phyloP scores from a whole-genome alignment of 139 green algal species.

The Chlorella sp. region DNA sequence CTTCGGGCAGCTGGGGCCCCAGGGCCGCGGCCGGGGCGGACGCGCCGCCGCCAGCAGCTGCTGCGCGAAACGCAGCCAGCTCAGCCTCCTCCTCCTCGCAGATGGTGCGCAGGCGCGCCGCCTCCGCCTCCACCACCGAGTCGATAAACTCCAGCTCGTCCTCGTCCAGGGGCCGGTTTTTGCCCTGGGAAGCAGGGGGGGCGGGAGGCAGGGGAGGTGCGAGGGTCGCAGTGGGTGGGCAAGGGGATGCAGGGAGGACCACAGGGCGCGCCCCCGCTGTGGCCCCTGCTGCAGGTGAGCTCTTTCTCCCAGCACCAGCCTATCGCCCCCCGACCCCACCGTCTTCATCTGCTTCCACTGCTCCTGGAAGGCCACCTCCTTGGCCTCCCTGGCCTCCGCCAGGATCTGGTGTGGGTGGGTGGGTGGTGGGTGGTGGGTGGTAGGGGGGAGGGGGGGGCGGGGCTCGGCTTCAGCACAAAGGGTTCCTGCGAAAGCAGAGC shows the following conservation, averaged over 20 bases:
- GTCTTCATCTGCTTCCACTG: constrained; percentile 84
- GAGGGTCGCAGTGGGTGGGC: background rate
- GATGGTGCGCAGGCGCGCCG: constrained; percentile 10
- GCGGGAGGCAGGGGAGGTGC: background rate
- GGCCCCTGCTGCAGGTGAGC: too few relatives aligned
- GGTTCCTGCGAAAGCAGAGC: background rate
- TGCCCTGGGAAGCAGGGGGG: constrained; percentile 50
- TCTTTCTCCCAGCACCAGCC: background rate
- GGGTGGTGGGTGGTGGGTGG: too few relatives aligned
- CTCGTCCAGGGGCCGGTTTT: constrained; percentile 83
- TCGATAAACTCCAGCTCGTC: constrained; percentile 84
- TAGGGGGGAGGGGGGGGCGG: too few relatives aligned
- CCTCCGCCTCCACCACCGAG: constrained; percentile 42
- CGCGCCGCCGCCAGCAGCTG: background rate
- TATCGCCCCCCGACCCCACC: background rate
- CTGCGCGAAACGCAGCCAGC: constrained; percentile 61
- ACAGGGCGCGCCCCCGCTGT: too few relatives aligned
- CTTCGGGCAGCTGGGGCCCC: background rate
- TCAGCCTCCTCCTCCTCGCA: constrained; percentile 50
- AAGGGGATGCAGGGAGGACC: background rate
- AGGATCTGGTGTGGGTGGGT: constrained; percentile 28
- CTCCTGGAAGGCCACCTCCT: constrained; percentile 77
- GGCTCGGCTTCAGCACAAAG: background rate
- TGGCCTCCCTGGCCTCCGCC: constrained; percentile 70
- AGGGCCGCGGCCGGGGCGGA: background rate